phyloP scores from a whole-genome alignment of 345 rosid genomes.

The Arabis alpina region DNA sequence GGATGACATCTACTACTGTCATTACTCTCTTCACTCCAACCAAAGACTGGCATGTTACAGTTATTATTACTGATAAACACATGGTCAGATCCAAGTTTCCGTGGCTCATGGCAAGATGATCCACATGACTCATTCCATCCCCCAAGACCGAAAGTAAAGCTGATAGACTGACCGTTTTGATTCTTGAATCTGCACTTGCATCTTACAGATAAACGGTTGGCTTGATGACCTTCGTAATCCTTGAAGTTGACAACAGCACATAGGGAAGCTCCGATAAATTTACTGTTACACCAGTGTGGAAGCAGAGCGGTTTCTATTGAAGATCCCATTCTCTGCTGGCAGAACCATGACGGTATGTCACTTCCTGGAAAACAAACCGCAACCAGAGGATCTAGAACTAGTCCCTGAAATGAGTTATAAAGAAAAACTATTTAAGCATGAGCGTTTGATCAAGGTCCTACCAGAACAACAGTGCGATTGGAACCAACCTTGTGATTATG shows the following conservation, averaged over 20 bases:
- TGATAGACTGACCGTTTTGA: conserved; percentile 13
- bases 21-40: conserved; percentile 15
- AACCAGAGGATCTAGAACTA: conserved; percentile 33
- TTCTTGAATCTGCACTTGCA: conserved; percentile 28
- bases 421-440: conserved; percentile 3
- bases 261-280: conserved; percentile 35
- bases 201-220: conserved; percentile 33
- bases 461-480: not conserved
- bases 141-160: conserved; percentile 34
- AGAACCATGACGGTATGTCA: conserved; percentile 38
- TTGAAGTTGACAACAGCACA: conserved; percentile 34
- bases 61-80: conserved; percentile 42
- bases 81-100: conserved; percentile 37
- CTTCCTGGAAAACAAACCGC: conserved; percentile 36
- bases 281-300: conserved; percentile 38
- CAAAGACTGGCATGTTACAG: conserved; percentile 19
- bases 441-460: not conserved
- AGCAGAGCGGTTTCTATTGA: conserved; percentile 22
- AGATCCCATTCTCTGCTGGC: conserved; percentile 35
- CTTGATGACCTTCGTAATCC: conserved; percentile 9
- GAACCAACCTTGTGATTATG: conserved; percentile 27
- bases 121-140: conserved; percentile 42
- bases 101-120: conserved; percentile 42
- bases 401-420: conserved; percentile 30
- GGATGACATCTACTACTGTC: conserved; percentile 24